A percentile compares a stretch with the other conserved stretches of the same genome.
Evolutionary conservation across 495 filamentous ascomycete species (phyloP).

Genomic region (Pyrenopolyporus hunteri): DNA sequence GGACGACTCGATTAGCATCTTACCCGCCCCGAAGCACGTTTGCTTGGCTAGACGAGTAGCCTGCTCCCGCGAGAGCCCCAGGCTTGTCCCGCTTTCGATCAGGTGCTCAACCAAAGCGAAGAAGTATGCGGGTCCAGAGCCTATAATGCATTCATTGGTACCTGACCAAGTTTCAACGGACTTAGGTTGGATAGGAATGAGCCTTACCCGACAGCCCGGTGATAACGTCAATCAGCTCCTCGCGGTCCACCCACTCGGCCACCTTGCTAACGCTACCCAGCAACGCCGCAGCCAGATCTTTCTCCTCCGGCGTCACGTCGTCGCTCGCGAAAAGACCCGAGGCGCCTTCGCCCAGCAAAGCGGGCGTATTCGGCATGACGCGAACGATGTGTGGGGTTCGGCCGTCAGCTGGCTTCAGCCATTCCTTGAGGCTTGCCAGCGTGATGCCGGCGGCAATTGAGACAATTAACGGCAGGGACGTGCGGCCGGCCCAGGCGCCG

Average conservation of each 20-base stretch:
- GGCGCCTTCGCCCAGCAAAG: slow-evolving; percentile 46
- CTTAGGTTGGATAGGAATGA: neutral
- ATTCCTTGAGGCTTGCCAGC: slow-evolving; percentile 39
- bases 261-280: slow-evolving; percentile 42
- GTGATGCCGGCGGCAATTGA: slow-evolving; percentile 48
- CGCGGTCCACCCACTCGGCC: slow-evolving; percentile 44
- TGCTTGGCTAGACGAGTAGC: slow-evolving; percentile 44
- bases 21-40: slow-evolving; percentile 45
- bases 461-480: slow-evolving; percentile 49
- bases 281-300: slow-evolving; percentile 40
- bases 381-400: slow-evolving; percentile 42
- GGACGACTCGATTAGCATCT: slow-evolving; percentile 44
- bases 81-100: slow-evolving; percentile 40
- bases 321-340: slow-evolving; percentile 44
- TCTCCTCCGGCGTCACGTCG: slow-evolving; percentile 41
- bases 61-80: slow-evolving; percentile 43
- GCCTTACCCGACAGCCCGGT: slow-evolving; percentile 47
- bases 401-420: slow-evolving; percentile 42
- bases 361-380: slow-evolving; percentile 52
- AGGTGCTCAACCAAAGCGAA: slow-evolving; percentile 47
- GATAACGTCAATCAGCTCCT: slow-evolving; percentile 47
- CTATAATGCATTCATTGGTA: slow-evolving; percentile 25
- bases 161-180: slow-evolving; percentile 5
- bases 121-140: slow-evolving; percentile 47
- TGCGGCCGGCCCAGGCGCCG: slow-evolving; percentile 35